A percentile compares a stretch with the other conserved stretches of the same genome.
These are phyloP conservation scores for Penicillium sp. DNA, from an alignment of 2,329 filamentous ascomycete species.

Conservation along the genomic window DNA sequence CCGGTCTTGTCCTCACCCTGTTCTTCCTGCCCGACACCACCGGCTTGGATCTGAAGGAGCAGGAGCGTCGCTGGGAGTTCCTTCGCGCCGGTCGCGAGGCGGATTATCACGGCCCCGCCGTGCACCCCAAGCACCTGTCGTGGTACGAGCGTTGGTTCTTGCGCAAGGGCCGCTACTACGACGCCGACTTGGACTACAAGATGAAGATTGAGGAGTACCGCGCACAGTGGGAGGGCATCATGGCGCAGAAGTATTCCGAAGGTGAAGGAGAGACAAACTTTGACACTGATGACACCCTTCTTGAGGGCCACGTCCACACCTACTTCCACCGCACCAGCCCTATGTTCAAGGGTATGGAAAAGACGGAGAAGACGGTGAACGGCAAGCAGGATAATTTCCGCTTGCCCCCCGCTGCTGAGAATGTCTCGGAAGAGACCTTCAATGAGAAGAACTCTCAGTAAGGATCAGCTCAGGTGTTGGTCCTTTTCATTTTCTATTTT, in stretches of 20 bases:
- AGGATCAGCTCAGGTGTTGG: constrained; percentile 4
- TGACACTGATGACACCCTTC: constrained; percentile 44
- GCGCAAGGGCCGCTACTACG: constrained; percentile 73
- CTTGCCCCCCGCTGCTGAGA: constrained; percentile 33
- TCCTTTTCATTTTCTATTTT: constrained; percentile 3
- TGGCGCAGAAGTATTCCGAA: constrained; percentile 47
- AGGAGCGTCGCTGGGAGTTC: constrained; percentile 87
- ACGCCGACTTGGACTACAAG: constrained; percentile 75
- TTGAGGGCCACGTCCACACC: constrained; percentile 46
- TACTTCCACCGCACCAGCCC: constrained; percentile 51
- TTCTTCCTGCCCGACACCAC: constrained; percentile 95
- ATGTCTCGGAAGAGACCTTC: constrained; percentile 16
- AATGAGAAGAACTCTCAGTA: constrained; percentile 8
- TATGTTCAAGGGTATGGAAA: constrained; percentile 39
- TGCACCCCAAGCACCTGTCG: constrained; percentile 82
- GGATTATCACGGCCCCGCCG: constrained; percentile 89
- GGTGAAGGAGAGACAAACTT: constrained; percentile 29
- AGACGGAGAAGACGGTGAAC: constrained; percentile 20
- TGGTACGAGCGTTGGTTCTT: constrained; percentile 71
- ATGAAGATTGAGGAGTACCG: constrained; percentile 80
- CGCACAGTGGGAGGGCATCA: constrained; percentile 49
- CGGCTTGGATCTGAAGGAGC: constrained; percentile 91
- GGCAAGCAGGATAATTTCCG: constrained; percentile 30
- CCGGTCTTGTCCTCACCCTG: constrained; percentile 73
- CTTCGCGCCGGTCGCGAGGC: constrained; percentile 69